Percentiles rank a stretch among this genome's conserved stretches.
These are phyloP conservation scores for Begonia loranthoides DNA, from an alignment of 306 rosid genomes.

Conservation along the genomic window DNA sequence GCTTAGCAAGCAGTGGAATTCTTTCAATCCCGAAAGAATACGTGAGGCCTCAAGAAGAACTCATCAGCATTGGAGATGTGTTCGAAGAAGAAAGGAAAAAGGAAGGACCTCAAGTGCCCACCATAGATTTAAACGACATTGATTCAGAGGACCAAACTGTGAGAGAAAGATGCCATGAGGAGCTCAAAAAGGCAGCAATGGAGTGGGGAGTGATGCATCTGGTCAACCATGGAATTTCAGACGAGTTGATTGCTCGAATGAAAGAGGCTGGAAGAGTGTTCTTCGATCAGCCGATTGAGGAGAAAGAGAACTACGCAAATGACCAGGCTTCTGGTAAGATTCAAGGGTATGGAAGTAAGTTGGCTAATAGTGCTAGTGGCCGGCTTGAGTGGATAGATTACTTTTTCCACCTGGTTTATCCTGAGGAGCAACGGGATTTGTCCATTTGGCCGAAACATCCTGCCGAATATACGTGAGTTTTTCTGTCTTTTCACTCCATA, in stretches of 20 bases:
- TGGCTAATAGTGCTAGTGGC: constrained; percentile 61
- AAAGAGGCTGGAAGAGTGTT: constrained; percentile 39
- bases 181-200: constrained; percentile 44
- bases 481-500: neutral
- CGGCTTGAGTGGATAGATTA: constrained; percentile 78
- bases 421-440: constrained; percentile 48
- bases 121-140: constrained; percentile 46
- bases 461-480: constrained; percentile 37
- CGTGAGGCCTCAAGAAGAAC: no score
- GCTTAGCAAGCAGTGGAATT: constrained; percentile 48
- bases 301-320: constrained; percentile 69
- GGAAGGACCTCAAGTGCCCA: constrained; percentile 61
- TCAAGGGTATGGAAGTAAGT: constrained; percentile 92
- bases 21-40: constrained; percentile 54
- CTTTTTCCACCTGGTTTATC: no score
- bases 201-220: constrained; percentile 88
- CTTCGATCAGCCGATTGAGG: constrained; percentile 44
- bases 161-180: constrained; percentile 32
- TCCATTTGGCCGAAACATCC: constrained; percentile 68
- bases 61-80: constrained; percentile 35
- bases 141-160: constrained; percentile 28
- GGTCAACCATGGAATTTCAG: constrained; percentile 60
- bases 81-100: constrained; percentile 49
- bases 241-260: constrained; percentile 27
- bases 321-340: constrained; percentile 31